Base-by-base conservation (phyloP, 805 yeast species). In the Ogataea naganishii region DNA sequence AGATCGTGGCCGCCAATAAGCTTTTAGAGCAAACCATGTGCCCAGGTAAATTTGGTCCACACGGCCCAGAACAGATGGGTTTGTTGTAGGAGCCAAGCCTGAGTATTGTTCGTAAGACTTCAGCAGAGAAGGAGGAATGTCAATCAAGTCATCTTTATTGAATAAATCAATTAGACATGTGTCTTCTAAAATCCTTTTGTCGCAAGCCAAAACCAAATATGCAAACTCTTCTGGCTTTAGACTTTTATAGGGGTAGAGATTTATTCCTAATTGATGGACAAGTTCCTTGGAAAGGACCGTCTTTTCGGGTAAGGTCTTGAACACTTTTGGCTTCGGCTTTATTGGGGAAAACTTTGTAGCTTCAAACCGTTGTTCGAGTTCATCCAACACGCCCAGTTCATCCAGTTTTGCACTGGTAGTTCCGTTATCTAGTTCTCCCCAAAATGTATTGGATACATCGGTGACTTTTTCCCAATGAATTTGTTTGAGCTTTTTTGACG, bases 381-480 rank as follows among this genome's bases (percentile, higher is more conserved):
- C 84, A 27, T 65, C 72, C 40, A 80, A 69, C 9, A 81, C 66
- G 31, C 92, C 92, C 31, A 59, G 60, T 14, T 64, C 56, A 52
- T 69, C 53, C 36, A 81, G 60, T 15, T 69, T 73, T 24, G 54
- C 59, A 3, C 67, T 72, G 27, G 72, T 53, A 1, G 45, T 34
- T 9, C 60, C 58, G 14, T 70, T 66, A 27, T 68, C 62, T 1
- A 55, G 43, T 14, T 56, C 51, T 19, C 63, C 64, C 94, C 94
- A 81, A 40, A 81, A 66, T 0, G 92, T 77, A 24, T 70, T 62
- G 12, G 62, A 58, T 11, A 76, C 59, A 28, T 62, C 51, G 10
- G 76, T 81, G 27, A 81, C 58, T 46, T 74, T 80, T 38, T 81
- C 92, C 94, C 92, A 81, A 43, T 81, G 94, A 38, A 81, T 69